Evolutionary conservation across 2,329 filamentous ascomycete genomes (phyloP).

Genomic region (Ophiostoma novo-ulmi): DNA sequence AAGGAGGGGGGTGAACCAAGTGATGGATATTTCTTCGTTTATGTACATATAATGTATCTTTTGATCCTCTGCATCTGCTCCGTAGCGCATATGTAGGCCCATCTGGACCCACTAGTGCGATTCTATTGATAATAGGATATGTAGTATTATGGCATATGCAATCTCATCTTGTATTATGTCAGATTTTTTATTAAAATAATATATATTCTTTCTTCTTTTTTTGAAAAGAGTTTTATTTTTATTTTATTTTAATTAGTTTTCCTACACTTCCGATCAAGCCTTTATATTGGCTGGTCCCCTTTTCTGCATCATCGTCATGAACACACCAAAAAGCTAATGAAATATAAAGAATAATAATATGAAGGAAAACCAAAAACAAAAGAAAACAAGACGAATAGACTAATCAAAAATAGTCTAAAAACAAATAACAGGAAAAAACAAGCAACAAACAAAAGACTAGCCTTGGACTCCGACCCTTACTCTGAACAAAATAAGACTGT

Average conservation of each 20-base stretch:
- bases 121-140: conserved; percentile 12
- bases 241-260: neutral
- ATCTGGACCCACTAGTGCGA: neutral
- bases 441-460: neutral
- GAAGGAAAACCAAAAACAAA: neutral
- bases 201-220: no score
- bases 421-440: neutral
- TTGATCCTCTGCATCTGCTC: neutral
- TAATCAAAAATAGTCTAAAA: neutral
- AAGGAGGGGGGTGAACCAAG: conserved; percentile 19
- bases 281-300: neutral
- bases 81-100: conserved; percentile 11
- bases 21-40: conserved; percentile 16
- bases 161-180: neutral
- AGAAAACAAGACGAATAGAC: neutral
- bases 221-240: neutral
- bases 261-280: neutral
- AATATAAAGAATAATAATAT: neutral
- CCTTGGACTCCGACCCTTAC: neutral
- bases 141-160: neutral
- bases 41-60: conserved; percentile 3
- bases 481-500: neutral
- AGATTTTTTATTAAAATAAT: neutral
- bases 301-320: neutral
- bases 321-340: neutral